Evolutionary conservation across 805 yeast genomes (phyloP), one percentile per base, ranked within the genome.

Genomic region (Starmerella riodocensis): DNA sequence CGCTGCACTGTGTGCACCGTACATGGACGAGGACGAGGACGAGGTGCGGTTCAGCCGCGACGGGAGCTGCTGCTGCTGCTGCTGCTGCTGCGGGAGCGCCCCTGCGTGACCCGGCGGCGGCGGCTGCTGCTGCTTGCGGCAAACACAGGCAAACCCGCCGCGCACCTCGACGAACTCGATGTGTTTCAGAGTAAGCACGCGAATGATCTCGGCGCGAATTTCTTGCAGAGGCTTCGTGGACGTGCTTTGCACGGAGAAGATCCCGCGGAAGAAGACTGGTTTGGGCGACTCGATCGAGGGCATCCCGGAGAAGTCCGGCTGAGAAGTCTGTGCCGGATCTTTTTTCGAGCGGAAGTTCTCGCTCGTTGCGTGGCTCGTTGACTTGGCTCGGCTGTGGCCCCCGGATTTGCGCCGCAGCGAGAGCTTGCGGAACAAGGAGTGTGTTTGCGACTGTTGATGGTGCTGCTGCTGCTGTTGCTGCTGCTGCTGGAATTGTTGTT

Each of bases 231-330:
- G 91, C 53, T 84, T 84, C 4, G 94, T 82, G 2, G 95, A 84
- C 0, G 97, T 86, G 1, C 94, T 82, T 61, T 86, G 95, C 35
- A 86, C 96, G 43, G 88, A 77, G 61, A 86, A 86, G 55, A 88
- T 86, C 1, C 96, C 96, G 56, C 85, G 83, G 57, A 86, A 68
- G 64, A 84, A 85, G 48, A 86, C 69, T 2, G 94, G 86, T 61
- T 79, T 79, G 44, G 95, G 94, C 55, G 76, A 83, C 54, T 86
- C 95, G 57, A 88, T 84, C 0, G 95, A 84, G 21, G 93, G 94
- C 95, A 86, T 85, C 13, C 79, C 62, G 40, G 43, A 7, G 12
- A 26, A 30, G 29, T 17, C 26, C 31, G 18, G n/a, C 29, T 30
- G 28, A 28, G 30, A 19, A 12, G n/a, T 16, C 18, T 28, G 37